Evolutionary conservation across 2,329 filamentous ascomycete genomes (phyloP).

Genomic region (Penicillium hesseltinei): DNA sequence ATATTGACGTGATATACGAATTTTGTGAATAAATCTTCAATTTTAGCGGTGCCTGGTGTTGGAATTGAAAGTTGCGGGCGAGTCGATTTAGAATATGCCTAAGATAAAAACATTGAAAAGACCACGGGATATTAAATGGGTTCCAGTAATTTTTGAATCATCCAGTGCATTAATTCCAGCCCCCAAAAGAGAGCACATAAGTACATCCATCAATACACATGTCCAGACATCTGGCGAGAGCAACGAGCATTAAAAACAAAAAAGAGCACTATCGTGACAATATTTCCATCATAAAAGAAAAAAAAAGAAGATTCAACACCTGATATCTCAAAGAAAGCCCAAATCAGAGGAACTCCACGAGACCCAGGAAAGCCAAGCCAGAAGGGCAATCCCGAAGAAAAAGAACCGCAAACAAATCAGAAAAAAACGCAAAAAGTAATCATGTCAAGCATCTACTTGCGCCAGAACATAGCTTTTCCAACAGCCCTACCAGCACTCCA

Average conservation of each 20-base stretch:
- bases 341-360: conserved; percentile 5
- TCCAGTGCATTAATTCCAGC: neutral
- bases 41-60: neutral
- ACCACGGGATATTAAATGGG: neutral
- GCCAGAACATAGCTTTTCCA: conserved; percentile 43
- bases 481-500: conserved; percentile 36
- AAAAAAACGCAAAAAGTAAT: neutral
- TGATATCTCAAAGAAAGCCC: conserved; percentile 4
- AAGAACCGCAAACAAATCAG: too few relatives aligned
- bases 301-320: conserved; percentile 9
- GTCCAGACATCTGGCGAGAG: conserved; percentile 12
- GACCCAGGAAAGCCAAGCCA: neutral
- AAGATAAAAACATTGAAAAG: too few relatives aligned
- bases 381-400: neutral
- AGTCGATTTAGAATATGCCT: neutral
- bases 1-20: neutral
- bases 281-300: conserved; percentile 24
- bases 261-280: conserved; percentile 18
- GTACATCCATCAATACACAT: conserved; percentile 18
- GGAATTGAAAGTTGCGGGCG: neutral
- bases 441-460: conserved; percentile 28
- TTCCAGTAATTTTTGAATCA: neutral
- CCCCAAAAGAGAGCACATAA: conserved; percentile 7
- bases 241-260: conserved; percentile 1
- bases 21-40: neutral